Evolutionary conservation across 1,139 yeast species (phyloP).

Genomic region (Candida sp.): DNA sequence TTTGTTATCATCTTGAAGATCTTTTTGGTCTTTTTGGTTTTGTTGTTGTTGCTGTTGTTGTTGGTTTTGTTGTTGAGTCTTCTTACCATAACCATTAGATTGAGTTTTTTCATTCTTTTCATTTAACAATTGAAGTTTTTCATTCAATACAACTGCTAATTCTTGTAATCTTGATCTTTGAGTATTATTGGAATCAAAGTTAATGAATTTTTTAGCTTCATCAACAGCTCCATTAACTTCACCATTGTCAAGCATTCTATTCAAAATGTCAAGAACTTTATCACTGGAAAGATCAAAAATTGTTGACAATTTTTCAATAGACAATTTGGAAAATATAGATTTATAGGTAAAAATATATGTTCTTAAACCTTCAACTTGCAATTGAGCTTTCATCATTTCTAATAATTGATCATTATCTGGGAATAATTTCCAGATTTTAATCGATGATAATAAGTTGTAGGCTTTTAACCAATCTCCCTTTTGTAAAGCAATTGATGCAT

Average conservation of each 20-base stretch:
- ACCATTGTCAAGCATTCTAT: slow-evolving; percentile 71
- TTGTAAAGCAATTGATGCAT: slow-evolving; percentile 87
- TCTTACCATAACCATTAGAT: slow-evolving; percentile 63
- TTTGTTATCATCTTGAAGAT: slow-evolving; percentile 30
- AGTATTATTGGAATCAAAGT: slow-evolving; percentile 66
- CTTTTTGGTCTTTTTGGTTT: slow-evolving; percentile 18
- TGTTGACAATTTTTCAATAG: slow-evolving; percentile 62
- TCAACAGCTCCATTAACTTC: slow-evolving; percentile 65
- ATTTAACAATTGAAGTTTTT: slow-evolving; percentile 74
- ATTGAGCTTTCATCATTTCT: slow-evolving; percentile 67
- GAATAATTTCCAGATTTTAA: slow-evolving; percentile 88
- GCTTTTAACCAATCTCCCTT: slow-evolving; percentile 89
- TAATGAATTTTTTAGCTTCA: slow-evolving; percentile 56
- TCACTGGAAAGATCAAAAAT: slow-evolving; percentile 62
- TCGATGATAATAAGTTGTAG: slow-evolving; percentile 63
- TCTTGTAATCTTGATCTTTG: slow-evolving; percentile 87
- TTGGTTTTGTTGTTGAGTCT: slow-evolving; percentile 33
- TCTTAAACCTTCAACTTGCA: slow-evolving; percentile 87
- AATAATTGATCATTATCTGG: slow-evolving; percentile 66
- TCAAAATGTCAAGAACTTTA: slow-evolving; percentile 59
- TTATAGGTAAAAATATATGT: slow-evolving; percentile 87
- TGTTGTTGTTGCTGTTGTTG: slow-evolving; percentile 30
- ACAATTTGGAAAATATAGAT: slow-evolving; percentile 69
- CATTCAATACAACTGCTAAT: slow-evolving; percentile 83
- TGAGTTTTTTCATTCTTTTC: slow-evolving; percentile 87